phyloP scores from a whole-genome alignment of 1,284 basidiomycete species.

The Nidula niveotomentosa region DNA sequence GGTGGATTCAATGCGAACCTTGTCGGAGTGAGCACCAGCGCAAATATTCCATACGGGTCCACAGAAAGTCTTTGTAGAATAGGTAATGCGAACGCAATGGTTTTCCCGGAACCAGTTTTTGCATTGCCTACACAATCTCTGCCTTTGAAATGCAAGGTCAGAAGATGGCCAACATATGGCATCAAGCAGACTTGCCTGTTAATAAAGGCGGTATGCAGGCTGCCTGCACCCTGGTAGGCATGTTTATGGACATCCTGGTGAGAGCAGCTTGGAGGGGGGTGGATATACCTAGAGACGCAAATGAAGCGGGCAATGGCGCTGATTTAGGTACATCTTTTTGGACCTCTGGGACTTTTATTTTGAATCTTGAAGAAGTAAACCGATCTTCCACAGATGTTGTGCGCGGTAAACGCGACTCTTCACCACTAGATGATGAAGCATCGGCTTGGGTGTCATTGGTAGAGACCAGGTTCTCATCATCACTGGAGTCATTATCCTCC shows the following conservation, averaged over 20 bases:
- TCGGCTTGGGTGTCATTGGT: background rate
- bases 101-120: conserved; percentile 98
- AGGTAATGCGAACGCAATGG: conserved; percentile 95
- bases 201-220: conserved; percentile 91
- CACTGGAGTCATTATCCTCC: conserved; percentile 3
- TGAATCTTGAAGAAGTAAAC: conserved; percentile 14
- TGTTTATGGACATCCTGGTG: conserved; percentile 80
- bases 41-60: conserved; percentile 94
- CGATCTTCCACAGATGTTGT: conserved; percentile 19
- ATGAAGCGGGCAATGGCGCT: conserved; percentile 36
- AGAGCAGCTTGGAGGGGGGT: conserved; percentile 71
- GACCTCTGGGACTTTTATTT: background rate
- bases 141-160: conserved; percentile 37
- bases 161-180: conserved; percentile 3
- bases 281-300: conserved; percentile 76
- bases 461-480: background rate
- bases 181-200: conserved; percentile 50
- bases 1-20: conserved; percentile 46
- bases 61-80: conserved; percentile 87
- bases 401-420: no score
- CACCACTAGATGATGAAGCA: no score
- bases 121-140: conserved; percentile 96
- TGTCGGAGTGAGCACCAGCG: conserved; percentile 92
- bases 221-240: conserved; percentile 88
- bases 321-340: background rate